Base-by-base conservation (phyloP, 2,329 filamentous ascomycete genomes). In the Verticillium albo-atrum region DNA sequence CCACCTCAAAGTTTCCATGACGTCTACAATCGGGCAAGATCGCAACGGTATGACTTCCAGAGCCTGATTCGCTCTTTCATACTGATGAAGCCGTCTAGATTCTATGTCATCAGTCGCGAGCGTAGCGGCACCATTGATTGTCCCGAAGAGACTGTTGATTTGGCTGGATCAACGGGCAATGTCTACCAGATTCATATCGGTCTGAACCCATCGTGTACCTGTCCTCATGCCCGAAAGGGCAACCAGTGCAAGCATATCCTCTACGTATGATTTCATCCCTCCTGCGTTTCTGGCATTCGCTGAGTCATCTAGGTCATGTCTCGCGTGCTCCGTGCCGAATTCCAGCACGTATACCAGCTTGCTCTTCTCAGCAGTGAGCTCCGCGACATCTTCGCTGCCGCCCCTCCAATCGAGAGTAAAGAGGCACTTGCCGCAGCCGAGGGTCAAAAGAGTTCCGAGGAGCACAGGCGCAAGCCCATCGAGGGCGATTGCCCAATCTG, bases 221-320 rank as follows among this genome's bases (percentile, higher is more conserved):
- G 86, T 61, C 84, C 84, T 1, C 79, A 87, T 59, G 79, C 77
- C 1, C 65, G 61, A 27, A 76, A 77, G 34, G 82, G 83, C 0
- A 78, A 83, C 32, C 83, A 87, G 62, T 89, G 87, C 79, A 89
- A 89, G 67, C 87, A 90, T 64, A 74, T 86, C 27, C 62, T 88
- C 51, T 89, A 86, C 66, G 82, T 82, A 65, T 47, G 74, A 71
- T 3, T 14, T 47, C 26, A 14, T 10, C 4, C 15, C 2, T 17
- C 1, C 51, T 7, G 14, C 17, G 34, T 37, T 27, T 15, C 20
- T 30, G 10, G 3, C 5, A 23, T 10, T 1, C 1, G 1, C 30
- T 37, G 58, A 34, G 20, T 7, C 2, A 10, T 25, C 0, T 37
- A 82, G 79, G 77, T 88, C 26, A 77, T 89, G 69, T 74, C 80